A percentile compares a stretch with the other conserved stretches of the same genome.
Evolutionary conservation across 441 rosid species (phyloP).

Genomic region (Gossypium davidsonii): DNA sequence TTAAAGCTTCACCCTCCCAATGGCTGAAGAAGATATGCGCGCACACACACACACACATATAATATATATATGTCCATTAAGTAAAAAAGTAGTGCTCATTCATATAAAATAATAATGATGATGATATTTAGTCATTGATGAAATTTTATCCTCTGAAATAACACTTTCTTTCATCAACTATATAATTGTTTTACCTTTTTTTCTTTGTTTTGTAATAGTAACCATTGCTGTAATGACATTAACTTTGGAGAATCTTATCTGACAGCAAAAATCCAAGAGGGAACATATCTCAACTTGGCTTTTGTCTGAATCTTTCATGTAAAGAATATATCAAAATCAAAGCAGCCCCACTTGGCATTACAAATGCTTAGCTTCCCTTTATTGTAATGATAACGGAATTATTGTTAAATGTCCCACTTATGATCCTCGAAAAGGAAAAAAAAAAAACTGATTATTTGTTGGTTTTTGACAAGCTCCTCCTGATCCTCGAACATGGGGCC

Average conservation of each 20-base stretch:
- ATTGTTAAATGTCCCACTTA: background rate
- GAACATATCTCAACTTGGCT: slow-evolving; percentile 21
- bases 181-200: background rate
- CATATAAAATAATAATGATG: too few relatives aligned
- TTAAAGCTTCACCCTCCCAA: slow-evolving; percentile 41
- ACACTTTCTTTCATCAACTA: too few relatives aligned
- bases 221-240: slow-evolving; percentile 12
- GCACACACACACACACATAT: too few relatives aligned
- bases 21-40: slow-evolving; percentile 2
- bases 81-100: too few relatives aligned
- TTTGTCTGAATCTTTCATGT: slow-evolving; percentile 23
- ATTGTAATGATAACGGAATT: background rate
- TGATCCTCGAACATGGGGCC: background rate
- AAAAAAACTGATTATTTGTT: background rate
- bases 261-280: slow-evolving; percentile 15
- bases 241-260: background rate
- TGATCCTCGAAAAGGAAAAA: background rate
- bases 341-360: slow-evolving; percentile 6
- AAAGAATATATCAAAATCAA: background rate
- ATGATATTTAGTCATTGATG: too few relatives aligned
- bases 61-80: too few relatives aligned
- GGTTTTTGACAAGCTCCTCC: background rate
- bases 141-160: too few relatives aligned
- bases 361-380: background rate
- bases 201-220: slow-evolving; percentile 1